phyloP scores from a whole-genome alignment of 2,329 filamentous ascomycete genomes.

The Aspergillus cejpii region DNA sequence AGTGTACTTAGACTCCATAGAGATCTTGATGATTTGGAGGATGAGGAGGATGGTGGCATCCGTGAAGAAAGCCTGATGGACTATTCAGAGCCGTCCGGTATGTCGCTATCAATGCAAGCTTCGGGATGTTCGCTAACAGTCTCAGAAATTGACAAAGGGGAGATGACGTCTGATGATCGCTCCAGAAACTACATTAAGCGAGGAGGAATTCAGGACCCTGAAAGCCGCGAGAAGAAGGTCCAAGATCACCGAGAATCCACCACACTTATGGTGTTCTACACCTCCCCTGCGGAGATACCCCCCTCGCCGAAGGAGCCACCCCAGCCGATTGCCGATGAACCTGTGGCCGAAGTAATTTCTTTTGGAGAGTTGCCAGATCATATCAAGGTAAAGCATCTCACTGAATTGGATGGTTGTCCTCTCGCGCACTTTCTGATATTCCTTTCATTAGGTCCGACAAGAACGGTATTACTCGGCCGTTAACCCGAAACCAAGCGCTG shows the following conservation, averaged over 20 bases:
- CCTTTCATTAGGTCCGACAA: conserved; percentile 32
- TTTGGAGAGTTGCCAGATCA: conserved; percentile 42
- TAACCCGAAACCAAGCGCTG: conserved; percentile 27
- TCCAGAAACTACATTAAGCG: conserved; percentile 38
- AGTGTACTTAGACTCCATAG: conserved; percentile 47
- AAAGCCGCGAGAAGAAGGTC: conserved; percentile 38
- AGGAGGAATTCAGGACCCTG: conserved; percentile 36
- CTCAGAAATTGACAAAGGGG: conserved; percentile 37
- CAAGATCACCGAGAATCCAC: conserved; percentile 44
- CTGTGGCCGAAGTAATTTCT: conserved; percentile 27
- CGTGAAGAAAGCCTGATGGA: conserved; percentile 38
- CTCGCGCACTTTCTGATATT: neutral
- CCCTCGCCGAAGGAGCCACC: conserved; percentile 44
- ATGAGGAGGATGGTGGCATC: conserved; percentile 51
- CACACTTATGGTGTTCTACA: conserved; percentile 46
- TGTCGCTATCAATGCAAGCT: conserved; percentile 10
- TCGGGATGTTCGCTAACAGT: conserved; percentile 7
- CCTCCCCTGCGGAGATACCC: conserved; percentile 42
- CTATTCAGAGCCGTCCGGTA: conserved; percentile 33
- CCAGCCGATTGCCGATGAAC: conserved; percentile 33
- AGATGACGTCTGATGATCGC: conserved; percentile 31
- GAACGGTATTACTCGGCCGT: conserved; percentile 36
- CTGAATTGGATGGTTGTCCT: neutral
- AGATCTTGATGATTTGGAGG: conserved; percentile 52
- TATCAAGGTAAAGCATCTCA: conserved; percentile 31